Percentiles rank a stretch among this genome's conserved stretches.
Conservation (phyloP, 2,329 filamentous ascomycete species). For the Atkinsonella texensis region DNA sequence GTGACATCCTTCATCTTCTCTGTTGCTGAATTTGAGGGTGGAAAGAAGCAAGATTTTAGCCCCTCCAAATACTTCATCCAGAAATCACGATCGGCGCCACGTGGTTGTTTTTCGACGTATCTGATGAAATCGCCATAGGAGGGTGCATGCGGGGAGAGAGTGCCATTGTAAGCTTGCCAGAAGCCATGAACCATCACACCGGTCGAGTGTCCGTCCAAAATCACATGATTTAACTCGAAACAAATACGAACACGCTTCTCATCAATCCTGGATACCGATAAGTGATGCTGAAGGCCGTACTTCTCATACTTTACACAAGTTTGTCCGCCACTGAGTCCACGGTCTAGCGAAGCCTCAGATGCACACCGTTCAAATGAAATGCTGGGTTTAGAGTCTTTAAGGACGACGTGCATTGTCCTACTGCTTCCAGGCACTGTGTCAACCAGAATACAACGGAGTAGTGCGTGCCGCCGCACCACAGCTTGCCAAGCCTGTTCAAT, state of each 20-base stretch:
- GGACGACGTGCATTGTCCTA: conserved; percentile 6
- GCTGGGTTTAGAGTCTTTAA: conserved; percentile 1
- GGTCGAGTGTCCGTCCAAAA: conserved; percentile 5
- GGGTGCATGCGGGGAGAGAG: background rate
- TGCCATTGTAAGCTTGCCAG: background rate
- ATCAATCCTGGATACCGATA: background rate
- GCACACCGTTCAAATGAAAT: background rate
- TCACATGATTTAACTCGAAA: conserved; percentile 4
- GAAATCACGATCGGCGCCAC: background rate
- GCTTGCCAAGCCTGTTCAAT: conserved; percentile 6
- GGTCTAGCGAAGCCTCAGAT: background rate
- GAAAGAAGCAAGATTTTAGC: background rate
- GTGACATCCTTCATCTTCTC: background rate
- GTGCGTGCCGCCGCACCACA: conserved; percentile 7
- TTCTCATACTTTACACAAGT: background rate
- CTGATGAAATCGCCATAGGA: conserved; percentile 2
- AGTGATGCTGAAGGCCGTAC: background rate
- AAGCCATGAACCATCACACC: conserved; percentile 1
- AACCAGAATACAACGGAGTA: conserved; percentile 8
- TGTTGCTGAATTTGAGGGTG: background rate
- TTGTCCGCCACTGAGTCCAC: background rate
- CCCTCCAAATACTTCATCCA: background rate
- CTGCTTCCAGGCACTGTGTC: conserved; percentile 4
- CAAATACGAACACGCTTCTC: background rate
- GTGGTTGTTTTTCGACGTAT: background rate